Conservation (phyloP, 495 filamentous ascomycete genomes). For the Penicillium taxi region DNA sequence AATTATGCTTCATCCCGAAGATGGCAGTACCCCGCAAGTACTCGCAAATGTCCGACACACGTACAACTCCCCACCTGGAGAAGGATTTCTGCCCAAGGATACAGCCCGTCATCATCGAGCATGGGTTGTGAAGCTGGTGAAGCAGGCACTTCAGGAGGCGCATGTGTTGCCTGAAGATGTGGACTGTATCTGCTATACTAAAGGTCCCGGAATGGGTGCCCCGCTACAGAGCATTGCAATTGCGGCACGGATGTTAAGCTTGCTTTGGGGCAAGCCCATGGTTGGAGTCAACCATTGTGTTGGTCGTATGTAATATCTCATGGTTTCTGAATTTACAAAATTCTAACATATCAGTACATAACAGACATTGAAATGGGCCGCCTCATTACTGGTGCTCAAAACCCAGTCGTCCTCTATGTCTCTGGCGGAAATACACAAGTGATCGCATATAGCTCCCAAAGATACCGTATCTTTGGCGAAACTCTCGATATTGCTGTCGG, state of each 20-base stretch:
- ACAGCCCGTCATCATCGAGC: constrained; percentile 84
- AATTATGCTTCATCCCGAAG: constrained; percentile 71
- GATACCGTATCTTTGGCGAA: constrained; percentile 97
- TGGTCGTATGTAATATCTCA: constrained; percentile 75
- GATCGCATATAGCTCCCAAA: constrained; percentile 87
- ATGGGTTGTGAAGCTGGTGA: constrained; percentile 74
- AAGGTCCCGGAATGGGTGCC: constrained; percentile 93
- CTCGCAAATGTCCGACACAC: constrained; percentile 95
- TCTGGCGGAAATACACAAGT: constrained; percentile 97
- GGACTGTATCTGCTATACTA: constrained; percentile 90
- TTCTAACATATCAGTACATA: background rate
- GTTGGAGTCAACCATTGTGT: constrained; percentile 97
- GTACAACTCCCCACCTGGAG: constrained; percentile 82
- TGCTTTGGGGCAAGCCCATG: constrained; percentile 80
- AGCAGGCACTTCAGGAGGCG: constrained; percentile 65
- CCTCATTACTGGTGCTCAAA: constrained; percentile 80
- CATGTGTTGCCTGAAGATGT: constrained; percentile 55
- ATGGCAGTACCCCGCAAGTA: constrained; percentile 56
- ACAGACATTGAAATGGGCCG: constrained; percentile 96
- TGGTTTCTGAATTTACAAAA: too few relatives aligned
- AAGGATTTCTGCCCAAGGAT: constrained; percentile 94
- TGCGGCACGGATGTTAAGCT: constrained; percentile 69
- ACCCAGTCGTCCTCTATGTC: constrained; percentile 94
- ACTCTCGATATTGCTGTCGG: constrained; percentile 95
- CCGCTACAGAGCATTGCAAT: constrained; percentile 85